These are phyloP conservation scores for Stachybotrys chlorohalonatus DNA, from an alignment of 2,329 filamentous ascomycete genomes.

Conservation along the genomic window DNA sequence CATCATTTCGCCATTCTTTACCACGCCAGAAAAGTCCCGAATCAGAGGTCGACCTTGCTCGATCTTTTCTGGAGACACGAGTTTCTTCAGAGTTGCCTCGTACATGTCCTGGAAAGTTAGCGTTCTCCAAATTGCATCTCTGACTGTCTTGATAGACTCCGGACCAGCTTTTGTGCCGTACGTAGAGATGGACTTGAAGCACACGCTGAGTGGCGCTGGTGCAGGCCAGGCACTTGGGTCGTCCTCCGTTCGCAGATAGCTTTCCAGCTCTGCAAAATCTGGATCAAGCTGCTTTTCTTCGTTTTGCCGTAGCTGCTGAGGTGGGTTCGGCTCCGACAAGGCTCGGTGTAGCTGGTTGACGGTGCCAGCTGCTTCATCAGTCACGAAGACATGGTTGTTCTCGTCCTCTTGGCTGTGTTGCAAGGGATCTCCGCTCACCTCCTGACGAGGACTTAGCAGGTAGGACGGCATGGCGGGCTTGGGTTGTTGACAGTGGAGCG, in stretches of 20 bases:
- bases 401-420: not conserved
- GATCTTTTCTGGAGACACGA: slow-evolving; percentile 1
- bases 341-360: not conserved
- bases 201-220: slow-evolving; percentile 4
- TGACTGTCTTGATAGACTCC: slow-evolving; percentile 2
- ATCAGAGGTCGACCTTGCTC: slow-evolving; percentile 5
- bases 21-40: slow-evolving; percentile 5
- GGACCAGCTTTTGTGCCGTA: slow-evolving; percentile 2
- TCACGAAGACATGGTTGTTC: not conserved
- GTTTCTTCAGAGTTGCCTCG: slow-evolving; percentile 3
- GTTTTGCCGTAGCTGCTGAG: not conserved
- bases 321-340: not conserved
- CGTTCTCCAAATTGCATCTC: slow-evolving; percentile 5
- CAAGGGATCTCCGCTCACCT: not conserved
- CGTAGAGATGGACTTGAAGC: slow-evolving; percentile 4
- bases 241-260: slow-evolving; percentile 1
- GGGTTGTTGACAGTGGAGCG: no score
- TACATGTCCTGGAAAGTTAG: slow-evolving; percentile 6
- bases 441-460: not conserved
- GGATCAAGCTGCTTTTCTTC: not conserved
- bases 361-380: not conserved
- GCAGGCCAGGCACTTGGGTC: not conserved
- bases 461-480: not conserved
- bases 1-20: slow-evolving; percentile 5
- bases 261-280: not conserved